Base-by-base conservation (phyloP, 331 rosid genomes). In the Quercus phellos region DNA sequence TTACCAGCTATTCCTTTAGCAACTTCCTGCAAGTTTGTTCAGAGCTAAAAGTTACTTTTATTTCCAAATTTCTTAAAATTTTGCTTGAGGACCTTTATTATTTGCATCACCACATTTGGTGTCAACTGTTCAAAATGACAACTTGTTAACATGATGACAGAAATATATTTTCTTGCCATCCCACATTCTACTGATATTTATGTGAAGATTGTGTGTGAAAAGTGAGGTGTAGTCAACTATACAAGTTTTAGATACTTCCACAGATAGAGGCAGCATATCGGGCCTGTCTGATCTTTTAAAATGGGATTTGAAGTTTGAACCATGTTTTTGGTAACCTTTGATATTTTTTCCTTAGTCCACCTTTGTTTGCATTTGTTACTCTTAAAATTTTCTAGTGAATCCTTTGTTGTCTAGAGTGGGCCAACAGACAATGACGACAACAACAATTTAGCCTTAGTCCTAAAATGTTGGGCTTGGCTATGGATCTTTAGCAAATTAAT, bases 21-120 rank as follows among this genome's bases (percentile, higher is more conserved):
- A 76, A 67, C 61, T 26, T 13, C 63, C 43, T 72, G 68, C 73
- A 27, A 66, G 27, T 72, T 54, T 10, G 22, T 71, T 51, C 76
- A 18, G 78, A 67, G 55, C 24, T 77, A 56, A 6, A 66, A 66
- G 6, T 32, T 6, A 5, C 26, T 6, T 32, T 43, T 22, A 66
- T 22, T 66, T 18, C 26, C 8, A 32, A 66, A 14, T 66, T 30
- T 8, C 71, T 4, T 32, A 32, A 18, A 32, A 12, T 7, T 29
- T 63, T 16, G 26, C 13, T 43, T 32, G 1, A 18, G 34, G 24
- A 32, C 42, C 50, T 5, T 1, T 18, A 17, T 17, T 30, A 64
- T 34, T 27, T 27, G 17, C 30, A 27, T 21, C 22, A 5, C 64
- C 4, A 21, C 26, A 58, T 58, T 58, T 22, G 16, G 17, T 58